Conservation (phyloP, 2,329 filamentous ascomycete genomes). For the Paradendryphiella salina region DNA sequence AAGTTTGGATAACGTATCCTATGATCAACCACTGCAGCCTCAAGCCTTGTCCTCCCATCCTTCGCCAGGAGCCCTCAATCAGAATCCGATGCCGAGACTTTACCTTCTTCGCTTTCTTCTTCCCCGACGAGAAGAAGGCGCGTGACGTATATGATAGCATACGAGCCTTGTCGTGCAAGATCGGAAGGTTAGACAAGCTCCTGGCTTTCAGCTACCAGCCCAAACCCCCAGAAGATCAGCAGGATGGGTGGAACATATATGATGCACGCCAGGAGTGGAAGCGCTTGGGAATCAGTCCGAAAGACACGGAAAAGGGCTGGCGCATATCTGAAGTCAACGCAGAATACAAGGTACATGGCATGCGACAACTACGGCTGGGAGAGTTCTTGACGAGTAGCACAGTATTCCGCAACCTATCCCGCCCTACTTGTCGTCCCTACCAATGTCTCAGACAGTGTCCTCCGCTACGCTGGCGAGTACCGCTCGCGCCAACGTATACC, state of each 20-base stretch:
- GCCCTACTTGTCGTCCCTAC: constrained; percentile 81
- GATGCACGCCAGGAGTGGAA: constrained; percentile 83
- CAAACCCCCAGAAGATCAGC: constrained; percentile 69
- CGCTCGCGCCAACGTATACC: constrained; percentile 88
- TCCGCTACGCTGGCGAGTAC: constrained; percentile 90
- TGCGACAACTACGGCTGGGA: not conserved
- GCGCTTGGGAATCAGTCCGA: constrained; percentile 82
- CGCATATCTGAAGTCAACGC: constrained; percentile 86
- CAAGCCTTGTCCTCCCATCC: constrained; percentile 70
- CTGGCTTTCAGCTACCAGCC: constrained; percentile 88
- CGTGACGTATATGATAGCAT: constrained; percentile 88
- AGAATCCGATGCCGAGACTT: constrained; percentile 91
- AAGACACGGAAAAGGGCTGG: constrained; percentile 80
- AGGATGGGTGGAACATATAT: constrained; percentile 84
- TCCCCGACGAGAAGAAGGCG: constrained; percentile 71
- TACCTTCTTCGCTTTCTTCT: constrained; percentile 89
- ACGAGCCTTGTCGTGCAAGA: constrained; percentile 75
- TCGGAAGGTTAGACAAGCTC: constrained; percentile 82
- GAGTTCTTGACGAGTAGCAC: constrained; percentile 19
- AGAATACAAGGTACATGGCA: constrained; percentile 66
- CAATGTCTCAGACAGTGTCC: constrained; percentile 91
- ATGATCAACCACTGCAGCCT: constrained; percentile 83
- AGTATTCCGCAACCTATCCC: constrained; percentile 92
- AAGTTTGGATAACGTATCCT: constrained; percentile 93
- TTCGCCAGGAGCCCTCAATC: constrained; percentile 76